Evolutionary conservation across 169 alveolate genomes (phyloP), one percentile per base, ranked within the genome.

Genomic region (Fabrea salina): DNA sequence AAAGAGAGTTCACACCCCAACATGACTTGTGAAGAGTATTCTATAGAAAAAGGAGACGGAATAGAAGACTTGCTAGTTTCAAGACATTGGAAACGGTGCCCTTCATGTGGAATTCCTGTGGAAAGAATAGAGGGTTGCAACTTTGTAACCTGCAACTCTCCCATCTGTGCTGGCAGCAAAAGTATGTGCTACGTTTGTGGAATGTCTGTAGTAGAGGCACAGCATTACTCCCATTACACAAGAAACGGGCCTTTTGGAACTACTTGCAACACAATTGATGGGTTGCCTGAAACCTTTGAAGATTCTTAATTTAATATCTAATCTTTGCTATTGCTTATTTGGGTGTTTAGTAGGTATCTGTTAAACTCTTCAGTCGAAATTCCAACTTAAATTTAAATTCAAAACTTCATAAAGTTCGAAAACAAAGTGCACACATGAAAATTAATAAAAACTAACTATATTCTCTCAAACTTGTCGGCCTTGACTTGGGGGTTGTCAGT

Each of bases 61-160:
- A 8, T 41, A 19, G 37, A 75, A 39, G 47, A 58, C 19, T 11
- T 75, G 58, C 33, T 75, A n/a, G 35, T 49, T 7, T 57, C 50
- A 16, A 37, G 32, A 44, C 35, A 54, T n/a, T 54, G 71, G 44
- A 86, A 82, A 79, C 58, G 61, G 51, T 88, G 93, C 56, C 93
- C 93, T 40, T 81, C 59, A 51, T 88, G 93, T 72, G 88, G 87
- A 22, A 56, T 82, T n/a, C 57, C 78, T 16, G 83, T 79, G 16
- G 88, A 80, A 67, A 88, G 80, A 74, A 49, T 56, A 11, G 82
- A 81, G 19, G 93, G 93, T 16, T 88, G 93, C 56, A 82, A 88
- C 57, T 86, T 84, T 78, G 66, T 88, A 54, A 61, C 71, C 5
- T 88, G 93, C 61, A 64, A 75, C 16, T 76, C 84, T n/a, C 22